A percentile compares a stretch with the other conserved stretches of the same genome.
Evolutionary conservation across 2,329 filamentous ascomycete species (phyloP).

Genomic region (Westerdykella ornata): DNA sequence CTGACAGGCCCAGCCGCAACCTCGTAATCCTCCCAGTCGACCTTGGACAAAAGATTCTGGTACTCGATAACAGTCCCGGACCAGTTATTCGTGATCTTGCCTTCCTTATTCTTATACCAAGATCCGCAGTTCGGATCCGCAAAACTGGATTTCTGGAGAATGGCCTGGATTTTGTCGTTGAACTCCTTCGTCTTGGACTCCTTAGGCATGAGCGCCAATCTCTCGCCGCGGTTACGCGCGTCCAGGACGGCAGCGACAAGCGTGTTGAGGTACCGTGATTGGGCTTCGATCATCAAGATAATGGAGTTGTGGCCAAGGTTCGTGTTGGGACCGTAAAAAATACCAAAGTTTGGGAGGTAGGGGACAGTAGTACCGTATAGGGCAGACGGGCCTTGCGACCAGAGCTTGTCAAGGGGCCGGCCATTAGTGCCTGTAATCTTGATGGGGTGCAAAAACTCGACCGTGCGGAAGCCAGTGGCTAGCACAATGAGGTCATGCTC

Average conservation of each 20-base stretch:
- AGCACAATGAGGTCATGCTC: conserved; percentile 52
- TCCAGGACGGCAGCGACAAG: conserved; percentile 46
- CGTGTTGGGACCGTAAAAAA: conserved; percentile 55
- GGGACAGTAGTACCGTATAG: conserved; percentile 49
- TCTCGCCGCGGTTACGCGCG: conserved; percentile 37
- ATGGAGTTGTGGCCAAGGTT: conserved; percentile 51
- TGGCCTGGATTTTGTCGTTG: conserved; percentile 44
- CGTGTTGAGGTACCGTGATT: conserved; percentile 49
- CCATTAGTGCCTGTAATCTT: conserved; percentile 44
- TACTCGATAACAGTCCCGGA: conserved; percentile 50
- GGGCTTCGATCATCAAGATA: conserved; percentile 57
- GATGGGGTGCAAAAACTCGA: conserved; percentile 55
- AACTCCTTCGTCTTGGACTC: conserved; percentile 36
- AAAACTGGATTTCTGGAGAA: conserved; percentile 43
- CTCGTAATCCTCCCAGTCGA: conserved; percentile 44
- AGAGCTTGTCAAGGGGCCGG: conserved; percentile 45
- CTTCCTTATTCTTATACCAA: conserved; percentile 53
- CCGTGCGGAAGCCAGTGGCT: conserved; percentile 54
- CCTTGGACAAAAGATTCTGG: conserved; percentile 42
- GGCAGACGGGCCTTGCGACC: conserved; percentile 48
- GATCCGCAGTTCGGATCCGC: conserved; percentile 49
- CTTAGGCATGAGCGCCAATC: conserved; percentile 44
- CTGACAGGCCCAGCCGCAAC: conserved; percentile 6
- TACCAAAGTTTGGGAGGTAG: conserved; percentile 50
- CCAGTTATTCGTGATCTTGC: conserved; percentile 54